Percentiles rank a stretch among this genome's conserved stretches.
phyloP scores from a whole-genome alignment of 371 early-diverging fungal species.

The Coemansia sp. region DNA sequence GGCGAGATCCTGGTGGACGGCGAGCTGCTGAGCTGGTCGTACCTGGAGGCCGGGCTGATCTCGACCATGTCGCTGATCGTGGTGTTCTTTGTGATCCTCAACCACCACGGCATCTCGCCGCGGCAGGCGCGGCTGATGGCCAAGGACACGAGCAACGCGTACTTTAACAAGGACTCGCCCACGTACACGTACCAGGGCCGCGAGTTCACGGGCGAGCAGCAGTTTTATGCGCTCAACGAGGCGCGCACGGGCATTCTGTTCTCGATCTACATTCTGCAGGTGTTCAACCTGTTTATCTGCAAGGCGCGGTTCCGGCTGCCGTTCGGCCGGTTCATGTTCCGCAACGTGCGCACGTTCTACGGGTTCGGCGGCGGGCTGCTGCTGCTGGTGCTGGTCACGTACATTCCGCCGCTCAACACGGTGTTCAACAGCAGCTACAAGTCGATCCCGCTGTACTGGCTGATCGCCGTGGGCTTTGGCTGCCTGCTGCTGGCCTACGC shows the following conservation, averaged over 20 bases:
- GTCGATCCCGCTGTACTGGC: slow-evolving; percentile 70
- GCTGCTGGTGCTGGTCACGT: slow-evolving; percentile 73
- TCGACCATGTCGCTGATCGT: slow-evolving; percentile 71
- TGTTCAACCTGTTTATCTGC: slow-evolving; percentile 91
- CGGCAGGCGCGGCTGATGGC: slow-evolving; percentile 60
- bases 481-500: slow-evolving; percentile 73
- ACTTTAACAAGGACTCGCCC: slow-evolving; percentile 57
- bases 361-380: slow-evolving; percentile 63
- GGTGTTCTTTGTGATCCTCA: slow-evolving; percentile 74
- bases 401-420: slow-evolving; percentile 74
- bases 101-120: slow-evolving; percentile 57
- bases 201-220: slow-evolving; percentile 53
- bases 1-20: slow-evolving; percentile 88
- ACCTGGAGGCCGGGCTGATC: slow-evolving; percentile 84
- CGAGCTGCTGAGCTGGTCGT: slow-evolving; percentile 78
- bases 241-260: slow-evolving; percentile 71
- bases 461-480: slow-evolving; percentile 79
- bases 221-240: slow-evolving; percentile 59
- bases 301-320: slow-evolving; percentile 78
- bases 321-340: slow-evolving; percentile 77
- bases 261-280: slow-evolving; percentile 82
- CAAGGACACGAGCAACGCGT: slow-evolving; percentile 49
- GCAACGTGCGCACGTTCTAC: slow-evolving; percentile 68
- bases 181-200: slow-evolving; percentile 53
- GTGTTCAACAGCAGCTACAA: slow-evolving; percentile 68